These are phyloP conservation scores for Chrysopogon serrulatus DNA, from an alignment of 176 grass and related monocot genomes.

Conservation along the genomic window DNA sequence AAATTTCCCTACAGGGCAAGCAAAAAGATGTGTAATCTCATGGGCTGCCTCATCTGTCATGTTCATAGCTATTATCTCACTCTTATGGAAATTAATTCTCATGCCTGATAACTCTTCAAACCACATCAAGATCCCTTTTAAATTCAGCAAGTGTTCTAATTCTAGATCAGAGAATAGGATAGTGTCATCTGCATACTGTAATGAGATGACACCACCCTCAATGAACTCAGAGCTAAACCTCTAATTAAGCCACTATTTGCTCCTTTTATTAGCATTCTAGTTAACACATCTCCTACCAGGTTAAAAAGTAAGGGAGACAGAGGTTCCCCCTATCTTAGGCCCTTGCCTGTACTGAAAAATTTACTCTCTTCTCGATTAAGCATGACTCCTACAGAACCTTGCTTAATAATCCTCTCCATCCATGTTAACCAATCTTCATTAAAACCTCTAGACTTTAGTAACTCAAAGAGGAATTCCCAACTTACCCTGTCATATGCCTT, in stretches of 20 bases:
- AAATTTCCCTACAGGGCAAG: background rate
- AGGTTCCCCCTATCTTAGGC: too few species aligned
- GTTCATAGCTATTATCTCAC: background rate
- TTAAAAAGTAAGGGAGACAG: too few species aligned
- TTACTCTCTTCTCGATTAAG: too few species aligned
- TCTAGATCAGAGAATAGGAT: background rate
- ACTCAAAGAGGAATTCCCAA: background rate
- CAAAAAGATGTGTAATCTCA: background rate
- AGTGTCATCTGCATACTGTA: background rate
- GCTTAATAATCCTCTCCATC: too few species aligned
- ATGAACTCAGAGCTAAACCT: background rate
- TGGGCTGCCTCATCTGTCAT: rapidly evolving
- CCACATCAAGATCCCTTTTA: too few species aligned
- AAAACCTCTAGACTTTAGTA: background rate
- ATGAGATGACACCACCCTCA: background rate
- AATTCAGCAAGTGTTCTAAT: rapidly evolving
- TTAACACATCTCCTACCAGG: too few species aligned
- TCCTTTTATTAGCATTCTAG: too few species aligned
- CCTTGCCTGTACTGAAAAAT: too few species aligned
- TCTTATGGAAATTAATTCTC: too few species aligned
- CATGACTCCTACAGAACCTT: too few species aligned
- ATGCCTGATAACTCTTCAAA: too few species aligned
- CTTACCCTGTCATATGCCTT: background rate
- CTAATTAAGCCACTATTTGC: rapidly evolving
- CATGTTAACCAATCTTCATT: too few species aligned